Evolutionary conservation across 805 yeast species (phyloP), one percentile per base, ranked within the genome.

Genomic region (Yamadazyma akitaensis): DNA sequence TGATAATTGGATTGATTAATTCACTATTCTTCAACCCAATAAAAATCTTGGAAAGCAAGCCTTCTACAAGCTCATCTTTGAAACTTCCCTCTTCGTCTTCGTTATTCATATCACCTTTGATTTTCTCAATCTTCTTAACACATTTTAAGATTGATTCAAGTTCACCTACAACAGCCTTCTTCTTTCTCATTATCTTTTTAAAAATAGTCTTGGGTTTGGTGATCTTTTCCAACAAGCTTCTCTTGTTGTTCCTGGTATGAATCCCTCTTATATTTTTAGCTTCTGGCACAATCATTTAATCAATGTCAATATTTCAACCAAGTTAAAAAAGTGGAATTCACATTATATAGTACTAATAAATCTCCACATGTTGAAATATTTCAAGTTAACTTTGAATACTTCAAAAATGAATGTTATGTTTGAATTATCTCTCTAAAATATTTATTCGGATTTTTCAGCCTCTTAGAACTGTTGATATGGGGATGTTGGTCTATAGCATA

Each of bases 1-100:
- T 56, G 14, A 65, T 51, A 24, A 63, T 55, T n/a, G 57, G 50
- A 43, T 59, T 58, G 31, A 65, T 54, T 31, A 67, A 53, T n/a
- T 62, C 67, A 16, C 68, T 59, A 8, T 57, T 51, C 54, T 65
- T 63, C 37, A 67, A 56, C 3, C 60, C 53, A 13, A 46, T 48
- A 41, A 65, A 63, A 1, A 63, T 54, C 41, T 51, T 55, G 9
- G 53, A 49, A 35, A 63, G 48, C n/a, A 62, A 38, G 3, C 52
- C 48, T 32, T 58, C 63, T 17, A 55, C 51, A 13, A 51, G 18
- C 17, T 56, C 53, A 42, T 51, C 59, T 17, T 49, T 43, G 21
- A 37, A 28, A 18, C 41, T 26, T 4, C 33, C 33, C 7, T 26
- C 36, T 17, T 39, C 46, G 4, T 39, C 36, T 32, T 46, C 40